A percentile compares a stretch with the other conserved stretches of the same genome.
Evolutionary conservation across 495 filamentous ascomycete genomes (phyloP).

Genomic region (Hapsidospora chrysogenum): DNA sequence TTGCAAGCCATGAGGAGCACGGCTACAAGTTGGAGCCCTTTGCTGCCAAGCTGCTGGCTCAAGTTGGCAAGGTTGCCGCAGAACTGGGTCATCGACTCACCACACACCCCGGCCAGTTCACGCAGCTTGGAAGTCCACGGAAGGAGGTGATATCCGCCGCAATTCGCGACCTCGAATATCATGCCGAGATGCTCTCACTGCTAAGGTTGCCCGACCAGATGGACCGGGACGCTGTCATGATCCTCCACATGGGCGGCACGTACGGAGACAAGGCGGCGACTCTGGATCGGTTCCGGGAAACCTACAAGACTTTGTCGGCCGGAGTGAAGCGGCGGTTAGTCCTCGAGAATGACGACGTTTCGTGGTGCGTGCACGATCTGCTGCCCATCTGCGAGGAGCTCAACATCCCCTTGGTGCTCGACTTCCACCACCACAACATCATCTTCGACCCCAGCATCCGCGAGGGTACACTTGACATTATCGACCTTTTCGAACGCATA

Average conservation of each 20-base stretch:
- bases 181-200: conserved; percentile 68
- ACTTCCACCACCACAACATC: conserved; percentile 95
- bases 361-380: conserved; percentile 79
- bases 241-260: conserved; percentile 83
- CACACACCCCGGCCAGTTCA: conserved; percentile 86
- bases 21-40: conserved; percentile 82
- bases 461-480: conserved; percentile 77
- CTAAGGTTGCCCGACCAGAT: conserved; percentile 65
- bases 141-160: conserved; percentile 57
- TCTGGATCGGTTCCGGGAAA: conserved; percentile 63
- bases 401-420: conserved; percentile 81
- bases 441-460: conserved; percentile 60
- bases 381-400: conserved; percentile 85
- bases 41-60: conserved; percentile 57
- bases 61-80: conserved; percentile 62
- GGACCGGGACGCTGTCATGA: conserved; percentile 83
- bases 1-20: conserved; percentile 74
- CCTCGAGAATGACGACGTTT: conserved; percentile 87
- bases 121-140: conserved; percentile 71
- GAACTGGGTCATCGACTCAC: conserved; percentile 75
- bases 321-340: conserved; percentile 69
- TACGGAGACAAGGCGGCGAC: conserved; percentile 81
- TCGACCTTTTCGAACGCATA: conserved; percentile 49
- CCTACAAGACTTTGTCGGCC: conserved; percentile 46
- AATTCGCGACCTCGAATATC: conserved; percentile 74